Evolutionary conservation across 257 asterid species (phyloP), one percentile per base, ranked within the genome.

Genomic region (Lavandula angustifolia): DNA sequence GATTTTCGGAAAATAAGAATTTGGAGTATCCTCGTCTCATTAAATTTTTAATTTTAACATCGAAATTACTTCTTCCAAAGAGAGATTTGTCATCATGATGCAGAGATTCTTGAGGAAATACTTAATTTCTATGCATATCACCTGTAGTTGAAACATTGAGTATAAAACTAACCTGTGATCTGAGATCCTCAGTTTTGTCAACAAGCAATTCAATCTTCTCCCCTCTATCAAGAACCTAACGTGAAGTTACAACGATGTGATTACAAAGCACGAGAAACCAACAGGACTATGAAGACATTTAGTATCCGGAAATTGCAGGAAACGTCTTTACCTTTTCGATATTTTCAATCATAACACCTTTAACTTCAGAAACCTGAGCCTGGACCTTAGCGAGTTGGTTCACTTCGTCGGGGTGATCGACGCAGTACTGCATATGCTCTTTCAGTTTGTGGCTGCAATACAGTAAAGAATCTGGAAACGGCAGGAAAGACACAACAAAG

Each of bases 341-440:
- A 62, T 87, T 87, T 55, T 87, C 95, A 90, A 87, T 87, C 95
- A 87, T 84, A 51, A 87, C 95, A 70, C 95, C 95, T 69, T 87
- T 87, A 54, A 87, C 95, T 78, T 87, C 95, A 8, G 95, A 84
- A 73, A 87, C 95, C 83, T 87, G 95, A 33, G 92, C 95, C 80
- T 84, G 76, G 66, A 87, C 95, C 71, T 87, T 87, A 7, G 92
- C 75, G 69, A 87, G 71, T 69, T 87, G 85, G 88, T 82, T 87
- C 63, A 87, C 80, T 81, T 87, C 95, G 63, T 87, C 95, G n/a
- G 95, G 95, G 74, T 87, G 84, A 60, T 85, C 92, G 50, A 71
- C 60, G 65, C 92, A 87, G 72, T 81, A 87, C 58, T 71, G 75
- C 95, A 87, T 87, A 35, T 84, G 95, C 50, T 84, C 95, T 84